Evolutionary conservation across 106 monocot species (phyloP).

Genomic region (Dendrobium catenatum): DNA sequence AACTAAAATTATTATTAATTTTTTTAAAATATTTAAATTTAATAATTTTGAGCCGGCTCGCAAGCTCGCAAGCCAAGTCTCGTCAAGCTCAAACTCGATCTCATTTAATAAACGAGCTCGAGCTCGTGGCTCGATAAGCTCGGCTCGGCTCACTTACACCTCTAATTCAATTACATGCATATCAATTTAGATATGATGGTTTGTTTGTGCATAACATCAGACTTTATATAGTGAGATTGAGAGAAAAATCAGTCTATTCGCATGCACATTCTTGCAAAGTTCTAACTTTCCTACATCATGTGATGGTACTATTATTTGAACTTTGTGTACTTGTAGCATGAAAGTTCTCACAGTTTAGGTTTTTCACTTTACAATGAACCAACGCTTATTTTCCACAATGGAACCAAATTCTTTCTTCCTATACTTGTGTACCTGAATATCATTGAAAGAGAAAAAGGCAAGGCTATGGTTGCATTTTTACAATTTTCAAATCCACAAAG

Average conservation of each 20-base stretch:
- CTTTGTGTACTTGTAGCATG: not conserved
- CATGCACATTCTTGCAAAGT: not conserved
- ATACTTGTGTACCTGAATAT: not conserved
- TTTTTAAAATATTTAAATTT: too few relatives aligned
- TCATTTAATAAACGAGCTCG: too few relatives aligned
- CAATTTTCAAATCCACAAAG: not conserved
- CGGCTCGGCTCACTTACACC: too few relatives aligned
- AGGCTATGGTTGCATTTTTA: not conserved
- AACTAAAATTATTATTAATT: too few relatives aligned
- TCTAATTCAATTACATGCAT: not conserved
- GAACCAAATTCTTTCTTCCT: not conserved
- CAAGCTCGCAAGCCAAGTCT: too few relatives aligned
- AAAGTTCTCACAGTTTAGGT: not conserved
- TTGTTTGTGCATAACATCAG: not conserved
- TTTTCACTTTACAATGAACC: not conserved
- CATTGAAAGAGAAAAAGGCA: not conserved
- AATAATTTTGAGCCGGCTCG: too few relatives aligned
- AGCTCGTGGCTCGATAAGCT: too few relatives aligned
- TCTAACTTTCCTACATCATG: not conserved
- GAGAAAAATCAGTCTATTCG: not conserved
- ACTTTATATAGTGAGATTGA: not conserved
- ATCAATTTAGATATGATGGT: not conserved
- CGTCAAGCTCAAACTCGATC: too few relatives aligned
- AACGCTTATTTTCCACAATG: not conserved
- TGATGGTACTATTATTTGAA: not conserved